phyloP scores from a whole-genome alignment of 129 eudicot species.

The Gnaphalium uliginosum region DNA sequence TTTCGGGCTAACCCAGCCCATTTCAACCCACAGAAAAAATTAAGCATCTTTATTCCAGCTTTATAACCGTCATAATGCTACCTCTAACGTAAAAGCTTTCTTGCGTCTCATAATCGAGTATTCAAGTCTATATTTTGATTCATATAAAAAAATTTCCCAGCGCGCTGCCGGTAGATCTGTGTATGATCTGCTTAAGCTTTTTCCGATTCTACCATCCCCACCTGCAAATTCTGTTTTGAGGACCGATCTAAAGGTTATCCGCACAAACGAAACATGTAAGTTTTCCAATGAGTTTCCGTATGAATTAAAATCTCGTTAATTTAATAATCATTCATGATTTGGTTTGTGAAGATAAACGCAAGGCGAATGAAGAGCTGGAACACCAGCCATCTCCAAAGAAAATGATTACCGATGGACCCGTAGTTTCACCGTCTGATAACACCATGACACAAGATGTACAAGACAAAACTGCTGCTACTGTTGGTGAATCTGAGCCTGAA shows the following conservation, averaged over 20 bases:
- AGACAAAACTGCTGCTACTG: conserved; percentile 21
- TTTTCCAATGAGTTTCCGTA: neutral
- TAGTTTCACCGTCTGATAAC: conserved; percentile 27
- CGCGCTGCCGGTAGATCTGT: conserved; percentile 70
- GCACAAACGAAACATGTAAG: conserved; percentile 40
- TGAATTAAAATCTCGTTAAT: neutral
- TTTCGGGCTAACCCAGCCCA: too few species aligned
- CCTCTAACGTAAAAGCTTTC: neutral
- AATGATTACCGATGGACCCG: conserved; percentile 47
- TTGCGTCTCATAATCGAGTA: neutral
- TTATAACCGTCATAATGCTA: neutral
- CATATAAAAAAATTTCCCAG: conserved; percentile 32
- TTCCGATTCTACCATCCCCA: conserved; percentile 53
- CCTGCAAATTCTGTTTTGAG: conserved; percentile 40
- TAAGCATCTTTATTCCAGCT: neutral
- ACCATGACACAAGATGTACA: conserved; percentile 26
- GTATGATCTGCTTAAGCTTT: conserved; percentile 59
- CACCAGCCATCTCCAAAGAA: conserved; percentile 47
- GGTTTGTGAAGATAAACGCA: conserved; percentile 47
- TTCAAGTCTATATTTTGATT: neutral
- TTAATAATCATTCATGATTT: neutral
- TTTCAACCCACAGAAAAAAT: neutral
- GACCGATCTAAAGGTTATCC: conserved; percentile 36
- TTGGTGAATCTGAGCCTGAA: conserved; percentile 4
- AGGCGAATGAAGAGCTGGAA: conserved; percentile 45